Conservation (phyloP, 1,139 yeast species). For the Taphrina sp. region DNA sequence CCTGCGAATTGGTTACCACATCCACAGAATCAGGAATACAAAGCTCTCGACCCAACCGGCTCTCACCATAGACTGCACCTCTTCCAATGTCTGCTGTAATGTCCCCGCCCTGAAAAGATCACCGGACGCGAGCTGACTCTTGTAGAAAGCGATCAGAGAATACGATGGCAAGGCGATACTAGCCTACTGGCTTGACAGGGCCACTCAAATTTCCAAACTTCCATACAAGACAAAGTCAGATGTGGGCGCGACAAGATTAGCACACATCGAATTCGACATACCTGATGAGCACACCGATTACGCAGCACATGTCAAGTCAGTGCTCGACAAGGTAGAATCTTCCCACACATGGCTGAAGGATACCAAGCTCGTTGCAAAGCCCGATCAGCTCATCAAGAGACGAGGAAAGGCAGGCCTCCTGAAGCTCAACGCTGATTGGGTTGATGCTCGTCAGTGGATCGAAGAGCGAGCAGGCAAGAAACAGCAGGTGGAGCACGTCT, state of each 20-base stretch:
- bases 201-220: conserved; percentile 45
- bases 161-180: conserved; percentile 52
- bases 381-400: conserved; percentile 52
- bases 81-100: conserved; percentile 29
- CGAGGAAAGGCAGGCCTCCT: conserved; percentile 51
- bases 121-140: conserved; percentile 40
- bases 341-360: conserved; percentile 49
- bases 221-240: conserved; percentile 40
- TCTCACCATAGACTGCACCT: neutral
- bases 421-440: conserved; percentile 51
- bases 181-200: conserved; percentile 48
- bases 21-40: neutral
- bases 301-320: conserved; percentile 42
- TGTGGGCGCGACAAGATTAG: conserved; percentile 41
- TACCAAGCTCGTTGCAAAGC: conserved; percentile 50
- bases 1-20: no score
- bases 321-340: conserved; percentile 46
- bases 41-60: neutral
- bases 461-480: conserved; percentile 48
- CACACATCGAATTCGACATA: conserved; percentile 38
- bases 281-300: conserved; percentile 48
- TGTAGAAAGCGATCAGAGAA: conserved; percentile 51
- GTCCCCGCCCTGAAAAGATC: neutral
- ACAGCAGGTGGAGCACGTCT: conserved; percentile 48
- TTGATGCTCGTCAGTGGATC: conserved; percentile 49